These are phyloP conservation scores for Cryptosporidium muris DNA, from an alignment of 169 alveolate species.

Conservation along the genomic window DNA sequence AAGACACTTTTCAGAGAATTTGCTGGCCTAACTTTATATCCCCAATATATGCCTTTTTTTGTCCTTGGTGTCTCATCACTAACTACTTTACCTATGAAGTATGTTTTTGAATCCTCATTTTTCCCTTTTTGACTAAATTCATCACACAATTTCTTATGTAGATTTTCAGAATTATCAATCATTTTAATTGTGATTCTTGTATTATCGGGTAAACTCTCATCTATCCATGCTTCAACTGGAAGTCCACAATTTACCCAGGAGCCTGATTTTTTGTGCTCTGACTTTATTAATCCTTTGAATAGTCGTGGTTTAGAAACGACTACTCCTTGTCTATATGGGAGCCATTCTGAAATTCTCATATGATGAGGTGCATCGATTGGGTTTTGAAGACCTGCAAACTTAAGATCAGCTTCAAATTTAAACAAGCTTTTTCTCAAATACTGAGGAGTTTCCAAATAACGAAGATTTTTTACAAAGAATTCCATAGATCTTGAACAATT, in stretches of 20 bases:
- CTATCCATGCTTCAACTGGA: conserved; percentile 77
- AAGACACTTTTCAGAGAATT: conserved; percentile 80
- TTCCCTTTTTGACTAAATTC: conserved; percentile 41
- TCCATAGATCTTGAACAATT: conserved; percentile 78
- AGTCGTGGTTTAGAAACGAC: conserved; percentile 81
- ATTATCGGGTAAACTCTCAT: conserved; percentile 68
- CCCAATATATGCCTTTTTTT: conserved; percentile 90
- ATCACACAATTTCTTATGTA: conserved; percentile 38
- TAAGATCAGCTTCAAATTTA: conserved; percentile 84
- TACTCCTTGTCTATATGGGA: conserved; percentile 89
- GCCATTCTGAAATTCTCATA: conserved; percentile 91
- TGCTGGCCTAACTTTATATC: conserved; percentile 90
- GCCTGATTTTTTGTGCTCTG: conserved; percentile 43
- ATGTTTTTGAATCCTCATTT: conserved; percentile 29
- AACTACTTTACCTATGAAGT: conserved; percentile 71
- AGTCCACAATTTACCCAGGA: conserved; percentile 79
- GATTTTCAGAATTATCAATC: conserved; percentile 40
- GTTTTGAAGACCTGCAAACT: conserved; percentile 94
- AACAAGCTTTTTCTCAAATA: conserved; percentile 92
- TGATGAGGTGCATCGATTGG: conserved; percentile 99
- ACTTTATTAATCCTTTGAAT: conserved; percentile 10
- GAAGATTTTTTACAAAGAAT: conserved; percentile 90
- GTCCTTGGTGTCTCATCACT: conserved; percentile 56
- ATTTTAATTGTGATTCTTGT: conserved; percentile 72
- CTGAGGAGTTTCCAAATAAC: conserved; percentile 98